These are phyloP conservation scores for Dactylellina sp. DNA, from an alignment of 2,329 filamentous ascomycete species.

Conservation along the genomic window DNA sequence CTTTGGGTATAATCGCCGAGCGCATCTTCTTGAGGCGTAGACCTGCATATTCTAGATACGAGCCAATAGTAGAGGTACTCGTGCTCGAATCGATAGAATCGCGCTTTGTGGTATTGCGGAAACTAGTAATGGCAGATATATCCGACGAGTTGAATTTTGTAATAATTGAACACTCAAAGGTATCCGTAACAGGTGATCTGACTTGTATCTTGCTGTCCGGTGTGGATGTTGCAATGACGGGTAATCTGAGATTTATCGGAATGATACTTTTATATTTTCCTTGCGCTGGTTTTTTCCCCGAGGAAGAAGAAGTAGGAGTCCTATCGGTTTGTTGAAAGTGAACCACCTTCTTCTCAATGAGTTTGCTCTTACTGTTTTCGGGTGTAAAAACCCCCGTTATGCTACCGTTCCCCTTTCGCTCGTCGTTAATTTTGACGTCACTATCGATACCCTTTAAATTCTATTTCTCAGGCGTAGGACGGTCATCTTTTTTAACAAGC, in stretches of 20 bases:
- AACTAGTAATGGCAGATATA: too few species aligned
- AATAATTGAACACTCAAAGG: too few species aligned
- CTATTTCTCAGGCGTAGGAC: neutral
- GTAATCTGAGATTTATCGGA: too few species aligned
- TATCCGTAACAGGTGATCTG: too few species aligned
- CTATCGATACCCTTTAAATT: neutral
- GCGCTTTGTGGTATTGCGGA: neutral
- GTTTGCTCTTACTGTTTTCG: neutral
- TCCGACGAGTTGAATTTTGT: too few species aligned
- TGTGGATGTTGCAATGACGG: too few species aligned
- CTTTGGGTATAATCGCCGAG: too few species aligned
- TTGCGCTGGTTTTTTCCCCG: too few species aligned
- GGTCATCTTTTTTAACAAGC: slow-evolving; percentile 2
- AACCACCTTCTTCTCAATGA: slow-evolving; percentile 1
- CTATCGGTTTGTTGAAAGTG: neutral
- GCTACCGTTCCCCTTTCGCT: neutral
- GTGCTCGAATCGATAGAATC: neutral
- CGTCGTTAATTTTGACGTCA: neutral
- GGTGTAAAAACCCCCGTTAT: neutral
- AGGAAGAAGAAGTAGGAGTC: neutral
- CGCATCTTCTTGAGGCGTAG: neutral
- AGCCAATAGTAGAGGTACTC: neutral
- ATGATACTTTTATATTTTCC: too few species aligned
- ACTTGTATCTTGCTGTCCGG: too few species aligned
- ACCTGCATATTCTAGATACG: slow-evolving; percentile 7